Evolutionary conservation across 371 early-diverging fungal genomes (phyloP).

Genomic region (Phascolomyces articulosus): DNA sequence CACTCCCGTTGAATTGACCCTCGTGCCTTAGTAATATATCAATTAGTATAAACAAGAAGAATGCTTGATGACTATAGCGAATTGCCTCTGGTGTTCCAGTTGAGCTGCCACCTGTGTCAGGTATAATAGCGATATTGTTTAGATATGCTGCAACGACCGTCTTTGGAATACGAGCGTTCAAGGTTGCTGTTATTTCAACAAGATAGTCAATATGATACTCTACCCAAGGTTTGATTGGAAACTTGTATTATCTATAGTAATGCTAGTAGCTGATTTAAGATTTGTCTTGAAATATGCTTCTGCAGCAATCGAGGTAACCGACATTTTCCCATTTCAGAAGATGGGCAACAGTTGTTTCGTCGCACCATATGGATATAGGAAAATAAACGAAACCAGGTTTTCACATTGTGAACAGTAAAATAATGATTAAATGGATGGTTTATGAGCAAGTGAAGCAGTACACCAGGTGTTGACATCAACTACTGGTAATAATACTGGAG

Average conservation of each 20-base stretch:
- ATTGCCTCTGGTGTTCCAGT: neutral
- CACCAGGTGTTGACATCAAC: too few species aligned
- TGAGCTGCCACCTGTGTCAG: neutral
- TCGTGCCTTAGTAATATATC: neutral
- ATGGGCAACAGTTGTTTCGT: too few species aligned
- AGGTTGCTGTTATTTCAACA: neutral
- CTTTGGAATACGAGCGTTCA: too few species aligned
- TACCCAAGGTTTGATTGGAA: neutral
- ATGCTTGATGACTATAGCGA: neutral
- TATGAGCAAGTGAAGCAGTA: too few species aligned
- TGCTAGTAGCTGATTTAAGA: neutral
- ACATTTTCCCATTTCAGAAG: too few species aligned
- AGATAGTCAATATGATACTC: neutral
- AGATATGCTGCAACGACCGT: too few species aligned
- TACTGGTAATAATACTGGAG: too few species aligned
- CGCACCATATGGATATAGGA: too few species aligned
- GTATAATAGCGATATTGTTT: neutral
- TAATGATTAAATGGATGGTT: too few species aligned
- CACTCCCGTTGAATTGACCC: neutral
- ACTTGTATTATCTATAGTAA: neutral
- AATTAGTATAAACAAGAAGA: neutral
- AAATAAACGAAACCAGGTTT: too few species aligned
- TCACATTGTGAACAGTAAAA: too few species aligned
- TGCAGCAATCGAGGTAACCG: neutral
- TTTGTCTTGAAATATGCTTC: neutral